phyloP scores from a whole-genome alignment of 2,329 filamentous ascomycete species.

The Sordariomycetes sp. region DNA sequence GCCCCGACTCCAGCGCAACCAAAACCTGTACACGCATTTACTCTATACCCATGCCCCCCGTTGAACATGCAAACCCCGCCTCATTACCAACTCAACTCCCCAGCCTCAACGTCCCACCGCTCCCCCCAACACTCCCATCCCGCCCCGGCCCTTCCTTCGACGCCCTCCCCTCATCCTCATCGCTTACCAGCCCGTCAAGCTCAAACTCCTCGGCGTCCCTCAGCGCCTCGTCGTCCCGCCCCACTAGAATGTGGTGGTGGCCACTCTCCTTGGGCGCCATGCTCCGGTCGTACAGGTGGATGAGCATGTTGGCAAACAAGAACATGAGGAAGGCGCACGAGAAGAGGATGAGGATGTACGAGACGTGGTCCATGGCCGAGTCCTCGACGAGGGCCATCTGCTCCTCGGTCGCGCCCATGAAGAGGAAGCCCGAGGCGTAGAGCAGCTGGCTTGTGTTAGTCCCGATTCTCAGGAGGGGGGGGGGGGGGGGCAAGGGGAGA shows the following conservation, averaged over 20 bases:
- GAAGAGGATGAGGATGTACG: conserved; percentile 85
- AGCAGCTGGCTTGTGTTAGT: conserved; percentile 48
- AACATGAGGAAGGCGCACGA: conserved; percentile 84
- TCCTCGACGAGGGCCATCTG: conserved; percentile 71
- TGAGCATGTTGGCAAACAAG: conserved; percentile 78
- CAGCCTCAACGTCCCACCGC: neutral
- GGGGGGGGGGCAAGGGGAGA: neutral
- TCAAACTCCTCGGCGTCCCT: conserved; percentile 88
- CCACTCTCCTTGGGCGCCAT: neutral
- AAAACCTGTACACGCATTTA: neutral
- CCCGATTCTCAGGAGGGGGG: neutral
- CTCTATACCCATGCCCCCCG: neutral
- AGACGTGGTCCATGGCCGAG: conserved; percentile 72
- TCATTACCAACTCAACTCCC: neutral
- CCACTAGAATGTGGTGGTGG: neutral
- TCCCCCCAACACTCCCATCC: neutral
- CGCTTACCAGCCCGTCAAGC: conserved; percentile 77
- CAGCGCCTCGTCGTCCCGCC: conserved; percentile 41
- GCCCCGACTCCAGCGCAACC: neutral
- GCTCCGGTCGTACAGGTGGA: conserved; percentile 65
- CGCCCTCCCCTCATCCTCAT: conserved; percentile 51
- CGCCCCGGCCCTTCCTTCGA: conserved; percentile 14
- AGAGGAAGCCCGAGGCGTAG: conserved; percentile 85
- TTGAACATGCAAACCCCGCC: neutral
- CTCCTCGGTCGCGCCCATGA: conserved; percentile 96